A percentile compares a stretch with the other conserved stretches of the same genome.
phyloP scores from a whole-genome alignment of 345 rosid genomes.

The Bruguiera sexangula region DNA sequence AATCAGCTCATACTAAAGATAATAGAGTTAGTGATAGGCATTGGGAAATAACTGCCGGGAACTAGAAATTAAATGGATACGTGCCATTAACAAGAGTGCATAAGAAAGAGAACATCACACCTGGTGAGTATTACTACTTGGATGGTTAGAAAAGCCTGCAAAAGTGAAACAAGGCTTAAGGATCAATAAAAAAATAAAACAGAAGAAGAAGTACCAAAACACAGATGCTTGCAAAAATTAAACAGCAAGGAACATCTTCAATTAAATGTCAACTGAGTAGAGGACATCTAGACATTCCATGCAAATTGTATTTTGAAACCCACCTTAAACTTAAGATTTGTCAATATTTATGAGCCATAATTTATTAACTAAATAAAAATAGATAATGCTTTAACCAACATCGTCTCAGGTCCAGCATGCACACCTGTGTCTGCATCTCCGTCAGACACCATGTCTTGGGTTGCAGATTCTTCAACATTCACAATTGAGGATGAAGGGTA shows the following conservation, averaged over 20 bases:
- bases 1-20: background rate
- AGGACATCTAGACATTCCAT: background rate
- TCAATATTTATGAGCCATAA: no score
- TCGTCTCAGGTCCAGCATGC: constrained; percentile 42
- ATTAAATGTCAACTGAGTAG: background rate
- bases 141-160: constrained; percentile 45
- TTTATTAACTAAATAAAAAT: background rate
- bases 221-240: background rate
- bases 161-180: constrained; percentile 16
- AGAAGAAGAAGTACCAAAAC: background rate
- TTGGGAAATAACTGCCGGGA: background rate
- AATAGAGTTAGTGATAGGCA: background rate
- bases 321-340: no score
- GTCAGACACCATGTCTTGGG: constrained; percentile 26
- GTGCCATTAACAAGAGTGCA: background rate
- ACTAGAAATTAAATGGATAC: background rate
- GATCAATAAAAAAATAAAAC: background rate
- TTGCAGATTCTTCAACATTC: constrained; percentile 36
- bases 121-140: constrained; percentile 40
- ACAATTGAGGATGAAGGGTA: constrained; percentile 35
- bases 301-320: no score
- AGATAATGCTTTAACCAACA: constrained; percentile 26
- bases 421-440: constrained; percentile 28
- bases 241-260: background rate
- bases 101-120: constrained; percentile 27